Base-by-base conservation (phyloP, 2,329 filamentous ascomycete genomes). In the Cercospora zeae-maydis region DNA sequence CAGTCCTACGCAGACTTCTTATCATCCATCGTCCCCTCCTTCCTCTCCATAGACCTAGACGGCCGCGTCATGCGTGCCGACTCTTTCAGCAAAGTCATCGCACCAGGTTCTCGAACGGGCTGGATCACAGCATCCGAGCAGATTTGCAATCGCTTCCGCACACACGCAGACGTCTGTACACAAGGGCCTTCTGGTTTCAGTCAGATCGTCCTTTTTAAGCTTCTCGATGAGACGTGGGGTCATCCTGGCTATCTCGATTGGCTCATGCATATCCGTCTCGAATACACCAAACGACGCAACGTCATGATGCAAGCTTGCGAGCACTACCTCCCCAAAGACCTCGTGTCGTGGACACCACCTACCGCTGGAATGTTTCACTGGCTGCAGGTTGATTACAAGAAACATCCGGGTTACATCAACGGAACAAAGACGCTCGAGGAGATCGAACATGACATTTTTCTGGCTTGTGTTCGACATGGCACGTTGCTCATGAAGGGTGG, bases 351-450 rank as follows among this genome's bases (percentile, higher is more conserved):
- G 92, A 84, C 81, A 27, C 84, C 90, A 0, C 93, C 93, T 0
- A 84, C 83, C 62, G 91, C 93, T 0, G 93, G 93, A 74, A 99
- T 99, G 95, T 99, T 99, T 84, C 83, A 91, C 73, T 95, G 91
- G 91, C 78, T 95, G 62, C 81, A 84, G 58, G 79, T 95, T 16
- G 83, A 91, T 69, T 85, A 86, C 71, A 80, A 78, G 19, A 82
- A 84, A 65, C 90, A 93, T 70, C 90, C 90, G 0, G 77, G 84
- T 11, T 82, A 82, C 36, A 74, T 75, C 1, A 30, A 57, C 7
- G 58, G 60, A 4, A 78, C 72, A 13, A 84, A 83, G 67, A 79
- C 77, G 54, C 79, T 91, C 52, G 75, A 84, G 24, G 85, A 76
- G 8, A 82, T 99, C 45, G 95, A 99, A 77, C 88, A 96, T 70